Percentiles rank a stretch among this genome's conserved stretches.
These are phyloP conservation scores for Leccinum truebloodii DNA, from an alignment of 768 basidiomycete species.

Conservation along the genomic window DNA sequence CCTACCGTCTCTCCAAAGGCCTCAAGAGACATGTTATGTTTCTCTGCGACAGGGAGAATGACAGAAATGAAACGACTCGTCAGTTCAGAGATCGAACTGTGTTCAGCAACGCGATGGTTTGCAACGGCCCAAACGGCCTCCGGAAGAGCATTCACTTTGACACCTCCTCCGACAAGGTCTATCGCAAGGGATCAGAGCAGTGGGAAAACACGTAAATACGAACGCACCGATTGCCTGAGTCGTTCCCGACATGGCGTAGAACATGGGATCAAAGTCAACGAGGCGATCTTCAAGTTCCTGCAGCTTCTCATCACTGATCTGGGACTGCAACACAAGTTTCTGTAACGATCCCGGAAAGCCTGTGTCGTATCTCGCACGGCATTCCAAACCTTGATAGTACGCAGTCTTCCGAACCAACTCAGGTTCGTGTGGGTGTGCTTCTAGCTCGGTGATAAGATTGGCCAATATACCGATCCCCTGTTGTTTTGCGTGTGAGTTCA, in stretches of 20 bases:
- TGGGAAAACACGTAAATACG: no score
- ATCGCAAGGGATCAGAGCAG: no score
- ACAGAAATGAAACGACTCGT: no score
- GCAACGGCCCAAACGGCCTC: no score
- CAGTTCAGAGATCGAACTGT: no score
- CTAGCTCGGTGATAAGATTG: slow-evolving; percentile 44
- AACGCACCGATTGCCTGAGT: slow-evolving; percentile 31
- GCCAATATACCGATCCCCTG: slow-evolving; percentile 53
- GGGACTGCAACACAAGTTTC: slow-evolving; percentile 25
- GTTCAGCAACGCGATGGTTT: no score
- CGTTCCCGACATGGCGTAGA: slow-evolving; percentile 24
- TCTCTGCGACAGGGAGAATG: no score
- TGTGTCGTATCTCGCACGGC: slow-evolving; percentile 41
- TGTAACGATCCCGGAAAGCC: slow-evolving; percentile 29
- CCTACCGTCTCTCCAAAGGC: no score
- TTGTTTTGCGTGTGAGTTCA: not conserved
- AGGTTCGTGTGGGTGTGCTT: slow-evolving; percentile 43
- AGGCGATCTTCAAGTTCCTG: slow-evolving; percentile 17
- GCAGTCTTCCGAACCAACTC: slow-evolving; percentile 28
- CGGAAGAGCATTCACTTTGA: no score
- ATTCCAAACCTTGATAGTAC: slow-evolving; percentile 39
- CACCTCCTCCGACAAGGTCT: no score
- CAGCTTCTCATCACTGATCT: slow-evolving; percentile 21
- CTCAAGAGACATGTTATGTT: no score
- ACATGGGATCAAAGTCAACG: slow-evolving; percentile 22